Evolutionary conservation across 75 land plant genomes (phyloP).

Genomic region (Picea glauca): DNA sequence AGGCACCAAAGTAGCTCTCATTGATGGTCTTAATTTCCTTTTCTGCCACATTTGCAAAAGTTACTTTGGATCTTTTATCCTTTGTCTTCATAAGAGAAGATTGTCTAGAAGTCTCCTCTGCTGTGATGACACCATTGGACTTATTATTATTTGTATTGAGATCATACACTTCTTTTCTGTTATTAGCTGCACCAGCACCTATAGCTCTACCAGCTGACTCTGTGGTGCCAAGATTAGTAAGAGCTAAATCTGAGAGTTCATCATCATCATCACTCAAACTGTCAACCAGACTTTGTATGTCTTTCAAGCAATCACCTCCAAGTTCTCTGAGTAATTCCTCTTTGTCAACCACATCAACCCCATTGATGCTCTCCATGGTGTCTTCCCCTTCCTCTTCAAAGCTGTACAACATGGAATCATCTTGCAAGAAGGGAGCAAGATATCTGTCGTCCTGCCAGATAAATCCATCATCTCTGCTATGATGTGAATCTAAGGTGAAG

Average conservation of each 20-base stretch:
- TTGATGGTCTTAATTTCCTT: slow-evolving; percentile 56
- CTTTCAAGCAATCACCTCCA: slow-evolving; percentile 4
- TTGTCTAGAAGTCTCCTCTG: not conserved
- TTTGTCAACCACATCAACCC: slow-evolving; percentile 20
- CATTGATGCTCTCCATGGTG: slow-evolving; percentile 28
- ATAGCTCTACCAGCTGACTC: not conserved
- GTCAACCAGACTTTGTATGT: slow-evolving; percentile 13
- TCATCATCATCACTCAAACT: slow-evolving; percentile 26
- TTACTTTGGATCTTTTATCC: slow-evolving; percentile 31
- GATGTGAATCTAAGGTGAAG: not conserved
- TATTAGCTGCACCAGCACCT: not conserved
- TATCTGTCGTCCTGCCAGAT: slow-evolving; percentile 73
- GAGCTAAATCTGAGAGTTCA: not conserved
- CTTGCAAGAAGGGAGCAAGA: slow-evolving; percentile 66
- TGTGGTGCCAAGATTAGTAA: not conserved
- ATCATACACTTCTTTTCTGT: not conserved
- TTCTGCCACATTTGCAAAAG: slow-evolving; percentile 51
- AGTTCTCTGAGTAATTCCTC: slow-evolving; percentile 30
- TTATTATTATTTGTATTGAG: not conserved
- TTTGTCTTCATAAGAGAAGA: slow-evolving; percentile 17
- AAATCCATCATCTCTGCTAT: slow-evolving; percentile 10
- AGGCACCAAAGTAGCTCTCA: slow-evolving; percentile 77
- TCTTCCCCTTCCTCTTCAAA: slow-evolving; percentile 60
- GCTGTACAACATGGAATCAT: slow-evolving; percentile 73
- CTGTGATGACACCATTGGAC: slow-evolving; percentile 4